Conservation (phyloP, 1,284 basidiomycete species). For the Ganoderma boninense region DNA sequence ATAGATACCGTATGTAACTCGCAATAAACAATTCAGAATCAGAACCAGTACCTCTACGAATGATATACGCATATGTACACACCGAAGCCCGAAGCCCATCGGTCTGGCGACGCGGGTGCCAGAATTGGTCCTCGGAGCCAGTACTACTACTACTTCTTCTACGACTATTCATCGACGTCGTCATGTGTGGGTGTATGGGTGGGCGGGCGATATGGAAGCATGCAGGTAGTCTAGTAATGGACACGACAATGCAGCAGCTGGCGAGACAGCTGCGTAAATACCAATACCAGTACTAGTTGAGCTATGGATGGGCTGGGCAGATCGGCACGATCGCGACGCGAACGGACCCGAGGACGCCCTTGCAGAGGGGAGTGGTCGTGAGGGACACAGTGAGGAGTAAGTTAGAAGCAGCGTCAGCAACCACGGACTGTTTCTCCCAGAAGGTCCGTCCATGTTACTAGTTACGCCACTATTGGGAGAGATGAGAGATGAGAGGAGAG, state of each 20-base stretch:
- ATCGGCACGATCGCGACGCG: neutral
- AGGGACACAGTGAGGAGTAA: neutral
- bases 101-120: neutral
- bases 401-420: neutral
- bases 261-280: conserved; percentile 15
- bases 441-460: conserved; percentile 30
- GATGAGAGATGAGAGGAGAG: conserved; percentile 1
- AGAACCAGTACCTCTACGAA: neutral
- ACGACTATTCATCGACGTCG: neutral
- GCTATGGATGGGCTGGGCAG: conserved; percentile 25
- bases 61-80: neutral
- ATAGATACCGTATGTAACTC: neutral
- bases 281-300: conserved; percentile 36
- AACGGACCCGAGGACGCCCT: conserved; percentile 3
- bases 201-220: conserved; percentile 23
- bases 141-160: neutral
- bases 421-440: conserved; percentile 25
- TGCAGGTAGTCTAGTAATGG: conserved; percentile 26
- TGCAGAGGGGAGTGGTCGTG: neutral
- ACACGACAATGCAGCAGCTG: conserved; percentile 29
- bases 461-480: conserved; percentile 21
- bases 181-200: conserved; percentile 1
- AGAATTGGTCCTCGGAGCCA: neutral
- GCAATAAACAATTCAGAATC: neutral
- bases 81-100: neutral